Conservation (phyloP, 192 early-diverging fungal species). For the Coemansia guatemalensis region DNA sequence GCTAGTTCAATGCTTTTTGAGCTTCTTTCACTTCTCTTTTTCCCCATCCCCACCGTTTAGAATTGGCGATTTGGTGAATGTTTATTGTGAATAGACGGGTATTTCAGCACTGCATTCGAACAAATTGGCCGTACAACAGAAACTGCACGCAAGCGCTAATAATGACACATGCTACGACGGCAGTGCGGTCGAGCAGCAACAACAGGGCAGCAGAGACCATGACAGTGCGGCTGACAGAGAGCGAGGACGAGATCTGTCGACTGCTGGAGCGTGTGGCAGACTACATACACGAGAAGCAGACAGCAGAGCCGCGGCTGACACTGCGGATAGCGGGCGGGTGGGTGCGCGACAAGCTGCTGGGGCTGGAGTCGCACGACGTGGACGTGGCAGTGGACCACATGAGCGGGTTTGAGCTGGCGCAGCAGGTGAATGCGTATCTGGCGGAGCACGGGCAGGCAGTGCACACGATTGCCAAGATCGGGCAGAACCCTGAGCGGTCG, state of each 20-base stretch:
- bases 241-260: conserved; percentile 68
- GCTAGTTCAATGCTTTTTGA: too few species aligned
- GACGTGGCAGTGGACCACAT: conserved; percentile 93
- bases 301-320: conserved; percentile 56
- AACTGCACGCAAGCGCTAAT: too few species aligned
- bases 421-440: conserved; percentile 63
- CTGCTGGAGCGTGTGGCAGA: conserved; percentile 64
- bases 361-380: conserved; percentile 81
- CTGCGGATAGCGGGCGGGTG: conserved; percentile 96
- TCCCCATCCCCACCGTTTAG: too few species aligned
- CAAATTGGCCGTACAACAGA: too few species aligned
- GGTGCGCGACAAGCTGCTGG: conserved; percentile 99
- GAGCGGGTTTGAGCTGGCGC: conserved; percentile 90
- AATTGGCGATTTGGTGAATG: too few species aligned
- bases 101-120: too few species aligned
- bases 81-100: too few species aligned
- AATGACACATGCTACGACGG: too few species aligned
- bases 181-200: too few species aligned
- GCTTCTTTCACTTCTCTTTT: too few species aligned
- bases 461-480: conserved; percentile 75
- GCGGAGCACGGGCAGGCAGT: conserved; percentile 52
- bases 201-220: conserved; percentile 5
- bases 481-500: conserved; percentile 88
- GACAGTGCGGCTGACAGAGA: conserved; percentile 57
- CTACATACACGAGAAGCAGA: conserved; percentile 50